Evolutionary conservation across 352 stramenopile species (phyloP), one percentile per base, ranked within the genome.

Genomic region (Blastocystis sp.): DNA sequence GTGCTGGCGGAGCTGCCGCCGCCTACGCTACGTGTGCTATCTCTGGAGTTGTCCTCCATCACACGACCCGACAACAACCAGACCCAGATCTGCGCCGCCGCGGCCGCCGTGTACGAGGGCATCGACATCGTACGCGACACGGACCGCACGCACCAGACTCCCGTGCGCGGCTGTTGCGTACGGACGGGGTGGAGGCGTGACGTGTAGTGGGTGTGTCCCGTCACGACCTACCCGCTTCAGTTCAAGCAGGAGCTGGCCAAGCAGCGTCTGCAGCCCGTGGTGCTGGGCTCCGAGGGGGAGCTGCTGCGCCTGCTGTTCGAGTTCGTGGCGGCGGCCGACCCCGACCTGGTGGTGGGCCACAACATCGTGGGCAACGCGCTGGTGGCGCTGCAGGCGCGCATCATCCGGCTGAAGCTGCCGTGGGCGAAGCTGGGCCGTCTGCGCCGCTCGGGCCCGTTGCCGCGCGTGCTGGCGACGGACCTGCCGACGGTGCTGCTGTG

Each of bases 301-400:
- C 90, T 98, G 71, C 89, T 98, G 11, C 94, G 87, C 24, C 89
- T 89, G 40, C 91, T 97, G 21, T 91, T 97, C 81, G 94, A 92
- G 40, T 94, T 96, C 81, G 91, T 99, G 54, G 94, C 97, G 71
- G 91, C 89, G 45, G 96, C 98, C 92, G 97, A 99, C 91, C 97
- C 97, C 3, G 97, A 99, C 89, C 93, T 99, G 7, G 93, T 99
- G 43, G 94, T 98, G 17, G 97, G 95, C 11, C 97, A 99, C 92
- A 99, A 99, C 91, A 93, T 98, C 65, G 95, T 97, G 91, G 97
- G 97, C 61, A 98, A 98, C 90, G 95, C 97, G 24, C 92, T 99
- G 48, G 95, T 98, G 89, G 92, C 99, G n/a, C 91, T 99, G 4
- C 93, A 99, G 21, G 95, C 92, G 38, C 93, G 97, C 38, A 96